These are phyloP conservation scores for Protoeuglena noctilucae DNA, from an alignment of 139 green algal species.

Conservation along the genomic window DNA sequence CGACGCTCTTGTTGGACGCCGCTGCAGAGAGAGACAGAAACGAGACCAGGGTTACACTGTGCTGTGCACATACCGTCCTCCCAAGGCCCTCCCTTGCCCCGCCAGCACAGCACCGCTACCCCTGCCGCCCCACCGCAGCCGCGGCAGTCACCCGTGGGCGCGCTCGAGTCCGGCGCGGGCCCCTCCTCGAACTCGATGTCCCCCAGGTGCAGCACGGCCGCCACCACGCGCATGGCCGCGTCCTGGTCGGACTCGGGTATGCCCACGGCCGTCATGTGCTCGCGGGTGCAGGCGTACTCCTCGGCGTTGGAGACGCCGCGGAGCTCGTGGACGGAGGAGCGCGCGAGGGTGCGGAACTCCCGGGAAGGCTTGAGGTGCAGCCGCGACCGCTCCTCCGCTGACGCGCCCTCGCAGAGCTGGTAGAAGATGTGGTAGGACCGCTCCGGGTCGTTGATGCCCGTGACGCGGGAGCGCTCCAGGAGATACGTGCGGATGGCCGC, in stretches of 20 bases:
- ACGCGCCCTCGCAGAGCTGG: constrained; percentile 87
- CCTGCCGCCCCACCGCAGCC: too few species aligned
- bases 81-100: too few species aligned
- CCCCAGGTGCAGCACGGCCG: constrained; percentile 88
- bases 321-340: constrained; percentile 72
- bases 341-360: constrained; percentile 77
- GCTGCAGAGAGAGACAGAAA: too few species aligned
- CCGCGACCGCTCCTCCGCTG: constrained; percentile 29
- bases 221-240: constrained; percentile 63
- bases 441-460: constrained; percentile 84
- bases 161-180: too few species aligned
- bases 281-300: constrained; percentile 69
- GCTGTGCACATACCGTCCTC: too few species aligned
- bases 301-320: constrained; percentile 67
- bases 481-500: constrained; percentile 91
- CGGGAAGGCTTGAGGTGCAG: constrained; percentile 41
- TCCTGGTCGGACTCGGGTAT: constrained; percentile 61
- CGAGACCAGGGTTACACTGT: too few species aligned
- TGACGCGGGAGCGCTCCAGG: constrained; percentile 85
- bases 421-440: constrained; percentile 99
- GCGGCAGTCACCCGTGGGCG: too few species aligned
- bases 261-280: constrained; percentile 86
- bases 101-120: too few species aligned
- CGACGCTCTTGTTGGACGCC: constrained; percentile 5
- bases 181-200: constrained; percentile 72